Conservation (phyloP, 2,329 filamentous ascomycete genomes). For the Madurella mycetomatis region DNA sequence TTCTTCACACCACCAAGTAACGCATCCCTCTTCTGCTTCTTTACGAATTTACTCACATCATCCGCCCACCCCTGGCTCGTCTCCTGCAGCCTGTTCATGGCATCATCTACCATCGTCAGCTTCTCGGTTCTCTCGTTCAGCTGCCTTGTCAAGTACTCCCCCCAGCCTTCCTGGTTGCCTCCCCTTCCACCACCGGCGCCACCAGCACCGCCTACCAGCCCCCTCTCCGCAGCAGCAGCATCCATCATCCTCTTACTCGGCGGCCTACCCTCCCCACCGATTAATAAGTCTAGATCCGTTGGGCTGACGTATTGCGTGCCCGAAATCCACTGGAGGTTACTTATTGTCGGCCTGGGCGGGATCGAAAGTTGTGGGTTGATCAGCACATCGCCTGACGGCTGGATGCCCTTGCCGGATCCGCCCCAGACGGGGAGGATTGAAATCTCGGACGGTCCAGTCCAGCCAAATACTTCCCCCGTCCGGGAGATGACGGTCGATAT, state of each 20-base stretch:
- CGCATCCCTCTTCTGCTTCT: conserved; percentile 80
- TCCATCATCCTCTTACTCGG: conserved; percentile 84
- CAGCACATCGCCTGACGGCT: conserved; percentile 63
- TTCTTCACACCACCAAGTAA: conserved; percentile 65
- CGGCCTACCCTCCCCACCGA: conserved; percentile 83
- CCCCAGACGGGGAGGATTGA: conserved; percentile 83
- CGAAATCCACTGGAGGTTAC: conserved; percentile 92
- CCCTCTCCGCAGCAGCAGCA: conserved; percentile 70
- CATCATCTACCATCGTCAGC: conserved; percentile 75
- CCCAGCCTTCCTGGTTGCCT: conserved; percentile 57
- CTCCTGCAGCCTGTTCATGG: conserved; percentile 76
- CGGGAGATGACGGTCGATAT: conserved; percentile 65
- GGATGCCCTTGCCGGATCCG: conserved; percentile 49
- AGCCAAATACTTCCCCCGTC: conserved; percentile 79
- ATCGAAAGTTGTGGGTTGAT: conserved; percentile 70
- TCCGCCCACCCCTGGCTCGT: conserved; percentile 80
- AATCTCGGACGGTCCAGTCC: conserved; percentile 83
- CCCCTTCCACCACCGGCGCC: conserved; percentile 32
- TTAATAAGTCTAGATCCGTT: conserved; percentile 81
- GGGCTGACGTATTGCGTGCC: conserved; percentile 89
- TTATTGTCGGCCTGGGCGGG: conserved; percentile 85
- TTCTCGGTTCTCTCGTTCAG: conserved; percentile 88
- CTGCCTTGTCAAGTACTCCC: conserved; percentile 79
- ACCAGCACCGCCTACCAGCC: conserved; percentile 36
- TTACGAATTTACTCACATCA: conserved; percentile 82